Percentiles rank a stretch among this genome's conserved stretches.
These are phyloP conservation scores for Quercus engelmannii DNA, from an alignment of 306 rosid species.

Conservation along the genomic window DNA sequence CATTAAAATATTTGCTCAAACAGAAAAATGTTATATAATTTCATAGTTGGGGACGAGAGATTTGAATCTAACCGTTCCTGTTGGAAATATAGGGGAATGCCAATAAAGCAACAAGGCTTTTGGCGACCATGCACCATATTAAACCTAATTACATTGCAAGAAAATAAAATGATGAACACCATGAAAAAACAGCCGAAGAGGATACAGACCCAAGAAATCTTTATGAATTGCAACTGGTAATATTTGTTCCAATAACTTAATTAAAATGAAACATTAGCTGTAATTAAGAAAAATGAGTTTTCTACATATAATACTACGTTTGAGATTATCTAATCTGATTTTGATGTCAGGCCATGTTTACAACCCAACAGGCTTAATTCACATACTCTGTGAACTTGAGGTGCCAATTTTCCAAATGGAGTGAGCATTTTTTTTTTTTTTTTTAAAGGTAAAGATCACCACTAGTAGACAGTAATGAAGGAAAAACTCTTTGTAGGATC, in stretches of 20 bases:
- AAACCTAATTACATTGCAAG: not conserved
- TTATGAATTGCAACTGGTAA: not conserved
- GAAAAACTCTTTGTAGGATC: constrained; percentile 29
- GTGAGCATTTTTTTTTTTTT: constrained; percentile 7
- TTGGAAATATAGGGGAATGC: too few relatives aligned
- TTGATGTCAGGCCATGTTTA: constrained; percentile 8
- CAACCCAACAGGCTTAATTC: constrained; percentile 3
- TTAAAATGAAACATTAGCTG: not conserved
- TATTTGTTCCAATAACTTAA: not conserved
- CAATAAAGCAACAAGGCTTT: too few relatives aligned
- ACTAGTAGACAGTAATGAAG: constrained; percentile 30
- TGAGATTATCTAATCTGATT: constrained; percentile 21
- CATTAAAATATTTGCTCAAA: too few relatives aligned
- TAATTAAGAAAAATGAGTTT: constrained; percentile 14
- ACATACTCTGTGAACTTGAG: constrained; percentile 23
- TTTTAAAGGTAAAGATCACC: constrained; percentile 24
- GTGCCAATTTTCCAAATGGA: constrained; percentile 30
- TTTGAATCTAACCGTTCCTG: too few relatives aligned
- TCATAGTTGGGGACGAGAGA: too few relatives aligned
- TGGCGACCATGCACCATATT: not conserved
- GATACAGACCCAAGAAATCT: not conserved
- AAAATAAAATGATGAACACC: not conserved
- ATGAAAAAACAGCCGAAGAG: not conserved
- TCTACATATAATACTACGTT: constrained; percentile 7
- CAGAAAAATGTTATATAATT: too few relatives aligned